Conservation (phyloP, 1,139 yeast species). For the Taphrina pruni region DNA sequence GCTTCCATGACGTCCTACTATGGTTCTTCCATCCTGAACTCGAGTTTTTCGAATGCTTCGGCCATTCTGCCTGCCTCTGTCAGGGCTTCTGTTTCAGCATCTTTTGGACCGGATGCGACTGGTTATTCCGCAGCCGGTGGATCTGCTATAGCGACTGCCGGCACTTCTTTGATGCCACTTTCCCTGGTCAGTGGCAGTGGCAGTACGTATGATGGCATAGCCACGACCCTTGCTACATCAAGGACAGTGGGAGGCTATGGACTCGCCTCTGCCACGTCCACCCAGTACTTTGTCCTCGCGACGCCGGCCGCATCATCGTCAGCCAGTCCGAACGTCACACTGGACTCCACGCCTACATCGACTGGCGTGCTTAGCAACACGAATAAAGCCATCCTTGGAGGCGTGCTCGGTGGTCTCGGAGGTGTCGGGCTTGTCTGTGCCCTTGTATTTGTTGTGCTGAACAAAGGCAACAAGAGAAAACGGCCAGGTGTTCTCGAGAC, state of each 20-base stretch:
- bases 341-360: not conserved
- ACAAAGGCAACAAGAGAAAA: conserved; percentile 17
- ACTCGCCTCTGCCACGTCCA: not conserved
- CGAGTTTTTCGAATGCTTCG: not conserved
- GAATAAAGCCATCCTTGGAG: conserved; percentile 21
- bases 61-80: not conserved
- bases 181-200: not conserved
- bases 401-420: conserved; percentile 27
- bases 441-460: conserved; percentile 6
- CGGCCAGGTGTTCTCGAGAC: conserved; percentile 5
- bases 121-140: not conserved
- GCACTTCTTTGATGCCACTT: not conserved
- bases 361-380: conserved; percentile 1
- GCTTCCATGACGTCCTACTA: conserved; percentile 4
- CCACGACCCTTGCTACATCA: conserved; percentile 6
- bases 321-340: not conserved
- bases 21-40: not conserved
- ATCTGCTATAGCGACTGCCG: not conserved
- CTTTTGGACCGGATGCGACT: not conserved
- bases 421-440: conserved; percentile 28
- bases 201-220: not conserved
- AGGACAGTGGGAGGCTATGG: not conserved
- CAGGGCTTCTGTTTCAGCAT: not conserved
- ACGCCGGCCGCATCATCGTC: not conserved
- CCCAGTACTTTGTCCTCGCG: not conserved